phyloP scores from a whole-genome alignment of 768 basidiomycete species.

The Dioszegia hungarica region DNA sequence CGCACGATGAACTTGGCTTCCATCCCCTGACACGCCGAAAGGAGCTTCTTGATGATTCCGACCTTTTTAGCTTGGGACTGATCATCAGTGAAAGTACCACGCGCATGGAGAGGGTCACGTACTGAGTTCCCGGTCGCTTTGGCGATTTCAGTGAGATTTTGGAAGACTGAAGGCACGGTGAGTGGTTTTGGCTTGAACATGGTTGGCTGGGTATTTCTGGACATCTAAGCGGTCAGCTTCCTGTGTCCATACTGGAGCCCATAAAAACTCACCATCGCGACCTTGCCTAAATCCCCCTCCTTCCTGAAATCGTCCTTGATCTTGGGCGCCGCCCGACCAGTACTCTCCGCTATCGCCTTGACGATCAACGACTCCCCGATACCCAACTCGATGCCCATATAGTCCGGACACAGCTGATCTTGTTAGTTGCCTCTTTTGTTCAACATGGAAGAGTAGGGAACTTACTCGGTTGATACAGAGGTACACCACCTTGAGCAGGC shows the following conservation, averaged over 20 bases:
- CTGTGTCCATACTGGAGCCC: background rate
- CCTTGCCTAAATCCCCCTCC: constrained; percentile 90
- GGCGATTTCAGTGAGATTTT: constrained; percentile 85
- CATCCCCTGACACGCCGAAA: constrained; percentile 81
- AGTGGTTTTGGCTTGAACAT: constrained; percentile 90
- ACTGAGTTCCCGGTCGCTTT: constrained; percentile 77
- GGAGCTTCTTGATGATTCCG: constrained; percentile 84
- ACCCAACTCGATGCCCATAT: constrained; percentile 88
- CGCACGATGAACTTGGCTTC: constrained; percentile 97
- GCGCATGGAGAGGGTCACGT: constrained; percentile 22
- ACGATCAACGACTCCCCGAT: constrained; percentile 91
- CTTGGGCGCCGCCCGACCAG: constrained; percentile 73
- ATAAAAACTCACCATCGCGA: constrained; percentile 70
- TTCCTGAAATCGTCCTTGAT: constrained; percentile 90
- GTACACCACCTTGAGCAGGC: constrained; percentile 80
- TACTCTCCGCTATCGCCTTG: constrained; percentile 92
- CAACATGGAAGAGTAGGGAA: constrained; percentile 2
- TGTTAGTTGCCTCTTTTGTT: background rate
- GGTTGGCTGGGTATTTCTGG: constrained; percentile 82
- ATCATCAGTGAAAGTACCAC: background rate
- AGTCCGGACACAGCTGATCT: constrained; percentile 81
- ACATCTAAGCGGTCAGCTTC: constrained; percentile 58
- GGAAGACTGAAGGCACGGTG: constrained; percentile 82
- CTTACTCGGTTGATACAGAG: constrained; percentile 91
- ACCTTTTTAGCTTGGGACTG: constrained; percentile 95